Conservation (phyloP, 2,329 filamentous ascomycete species). For the Aspergillus sp. region DNA sequence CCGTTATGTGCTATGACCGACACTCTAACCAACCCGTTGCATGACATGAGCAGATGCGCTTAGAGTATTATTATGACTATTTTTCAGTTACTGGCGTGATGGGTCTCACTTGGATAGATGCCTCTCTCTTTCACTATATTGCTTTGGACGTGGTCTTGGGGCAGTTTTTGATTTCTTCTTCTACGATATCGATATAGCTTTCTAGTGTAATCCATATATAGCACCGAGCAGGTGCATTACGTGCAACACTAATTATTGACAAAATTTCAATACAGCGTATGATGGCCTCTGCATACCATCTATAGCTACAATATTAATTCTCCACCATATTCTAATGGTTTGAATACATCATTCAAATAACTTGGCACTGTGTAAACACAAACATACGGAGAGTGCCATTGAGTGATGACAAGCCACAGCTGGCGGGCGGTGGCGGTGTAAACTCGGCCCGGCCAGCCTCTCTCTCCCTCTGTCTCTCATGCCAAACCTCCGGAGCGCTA, state of each 20-base stretch:
- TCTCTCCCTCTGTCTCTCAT: background rate
- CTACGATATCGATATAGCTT: background rate
- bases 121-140: background rate
- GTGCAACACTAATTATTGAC: background rate
- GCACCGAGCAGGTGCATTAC: background rate
- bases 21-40: background rate
- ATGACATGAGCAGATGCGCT: conserved; percentile 3
- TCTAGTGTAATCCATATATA: background rate
- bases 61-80: conserved; percentile 1
- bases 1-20: background rate
- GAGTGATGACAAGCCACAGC: background rate
- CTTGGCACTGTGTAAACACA: too few species aligned
- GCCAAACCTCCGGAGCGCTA: background rate
- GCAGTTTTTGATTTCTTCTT: background rate
- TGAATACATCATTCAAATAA: too few species aligned
- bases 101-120: background rate
- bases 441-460: conserved; percentile 1
- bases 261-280: too few species aligned
- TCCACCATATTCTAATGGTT: too few species aligned
- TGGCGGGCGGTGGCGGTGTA: background rate
- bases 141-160: background rate
- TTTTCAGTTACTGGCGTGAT: background rate
- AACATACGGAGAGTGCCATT: background rate
- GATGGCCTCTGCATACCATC: too few species aligned
- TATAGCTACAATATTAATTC: too few species aligned